phyloP scores from a whole-genome alignment of 495 filamentous ascomycete species.

The Penicillium lagena region DNA sequence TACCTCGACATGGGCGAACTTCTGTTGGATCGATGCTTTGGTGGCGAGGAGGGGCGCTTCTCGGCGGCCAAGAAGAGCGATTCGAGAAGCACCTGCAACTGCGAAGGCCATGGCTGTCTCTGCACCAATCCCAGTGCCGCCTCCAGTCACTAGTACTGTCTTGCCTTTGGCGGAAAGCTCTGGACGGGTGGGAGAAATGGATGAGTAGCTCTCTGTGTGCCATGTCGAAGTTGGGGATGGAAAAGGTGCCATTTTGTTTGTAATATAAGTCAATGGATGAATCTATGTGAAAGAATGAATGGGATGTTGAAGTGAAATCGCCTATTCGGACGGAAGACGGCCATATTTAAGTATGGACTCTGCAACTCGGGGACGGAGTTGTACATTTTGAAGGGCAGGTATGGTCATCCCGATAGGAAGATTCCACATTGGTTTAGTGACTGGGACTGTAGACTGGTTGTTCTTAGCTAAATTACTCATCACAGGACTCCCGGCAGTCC shows the following conservation, averaged over 20 bases:
- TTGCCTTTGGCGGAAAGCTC: conserved; percentile 38
- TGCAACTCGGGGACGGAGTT: no score
- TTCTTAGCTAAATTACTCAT: no score
- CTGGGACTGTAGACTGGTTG: no score
- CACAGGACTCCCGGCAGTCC: no score
- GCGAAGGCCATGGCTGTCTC: conserved; percentile 37
- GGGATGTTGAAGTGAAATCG: not conserved
- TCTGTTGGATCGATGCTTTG: conserved; percentile 17
- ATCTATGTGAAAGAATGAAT: no score
- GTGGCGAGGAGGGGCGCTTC: conserved; percentile 23
- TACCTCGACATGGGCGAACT: conserved; percentile 16
- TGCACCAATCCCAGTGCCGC: conserved; percentile 35
- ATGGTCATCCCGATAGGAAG: no score
- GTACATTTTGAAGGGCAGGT: no score
- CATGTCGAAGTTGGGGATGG: conserved; percentile 19
- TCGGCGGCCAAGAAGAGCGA: conserved; percentile 31
- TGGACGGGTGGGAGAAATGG: conserved; percentile 29
- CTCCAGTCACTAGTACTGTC: conserved; percentile 43
- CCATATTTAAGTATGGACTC: not conserved
- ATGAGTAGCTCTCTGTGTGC: conserved; percentile 34
- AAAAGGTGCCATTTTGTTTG: conserved; percentile 16
- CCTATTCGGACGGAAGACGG: not conserved
- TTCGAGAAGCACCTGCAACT: conserved; percentile 30
- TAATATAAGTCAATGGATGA: not conserved
- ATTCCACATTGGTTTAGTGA: no score